Evolutionary conservation across 768 basidiomycete species (phyloP), one percentile per base, ranked within the genome.

Genomic region (Obba rivulosa): DNA sequence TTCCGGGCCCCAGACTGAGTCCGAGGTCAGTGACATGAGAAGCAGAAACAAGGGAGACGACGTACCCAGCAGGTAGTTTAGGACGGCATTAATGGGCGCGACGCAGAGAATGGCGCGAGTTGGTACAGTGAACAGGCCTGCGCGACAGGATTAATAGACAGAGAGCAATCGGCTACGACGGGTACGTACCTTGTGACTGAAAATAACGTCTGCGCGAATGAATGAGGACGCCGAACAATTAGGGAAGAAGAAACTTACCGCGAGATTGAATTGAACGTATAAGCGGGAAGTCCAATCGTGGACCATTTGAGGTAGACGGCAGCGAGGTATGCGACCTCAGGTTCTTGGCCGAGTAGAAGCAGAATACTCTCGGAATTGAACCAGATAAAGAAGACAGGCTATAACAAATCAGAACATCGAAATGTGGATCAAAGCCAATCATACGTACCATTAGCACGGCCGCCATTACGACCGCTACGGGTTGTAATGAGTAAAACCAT

Each of bases 21-120:
- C 8, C 1, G 18, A 20, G 36, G 23, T n/a, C n/a, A 22, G 36
- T 39, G 20, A 47, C 31, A 21, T 21, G 35, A 21, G 28, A 11
- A 7, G 25, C 3, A 8, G 28, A 14, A 38, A 38, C 5, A n/a
- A 22, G 37, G 34, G 20, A 18, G 31, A 18, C 16, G n/a, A 25
- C 18, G 16, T 59, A 87, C 87, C 92, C n/a, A 98, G 80, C 1
- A 89, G 52, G 62, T 81, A 96, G 61, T 92, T 95, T 10, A 95
- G 72, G 8, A 87, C 49, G 2, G 80, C 81, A 57, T 99, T 98
- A 57, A 90, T 69, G 0, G 93, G 96, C 0, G 94, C 90, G 14
- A 93, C 80, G 20, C 88, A 68, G 48, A 89, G 64, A 36, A 89
- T 83, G 50, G 94, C 86, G 50, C 83, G 80, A 0, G 93, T 94